Evolutionary conservation across 495 filamentous ascomycete genomes (phyloP), one percentile per base, ranked within the genome.

Genomic region (Aspergillus sclerotioniger): DNA sequence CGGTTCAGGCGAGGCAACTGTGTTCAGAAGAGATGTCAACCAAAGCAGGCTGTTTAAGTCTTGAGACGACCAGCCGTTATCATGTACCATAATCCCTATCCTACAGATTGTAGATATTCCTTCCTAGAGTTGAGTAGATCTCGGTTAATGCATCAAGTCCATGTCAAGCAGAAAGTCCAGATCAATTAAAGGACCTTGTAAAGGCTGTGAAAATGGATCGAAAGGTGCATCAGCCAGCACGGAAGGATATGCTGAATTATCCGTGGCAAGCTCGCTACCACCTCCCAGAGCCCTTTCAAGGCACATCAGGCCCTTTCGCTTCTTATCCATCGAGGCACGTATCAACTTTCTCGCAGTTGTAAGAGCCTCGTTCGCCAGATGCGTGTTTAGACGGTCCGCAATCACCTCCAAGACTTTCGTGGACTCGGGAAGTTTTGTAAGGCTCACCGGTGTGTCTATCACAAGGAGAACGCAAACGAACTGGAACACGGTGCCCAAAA

Each of bases 401-500:
- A 50, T 50, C 6, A 7, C 6, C 2, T 50, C 28, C 47, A 50
- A 15, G 31, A 6, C 9, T 25, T 32, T 31, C 47, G 31, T 16
- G 2, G 47, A 28, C 25, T 17, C n/a, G 6, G 47, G 47, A 5
- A 50, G 28, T 16, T n/a, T n/a, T 3, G 12, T 13, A 3, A 50
- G 47, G 16, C 47, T 50, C 0, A 15, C 47, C 13, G 47, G 47
- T 8, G 47, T 50, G 21, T 50, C 47, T 13, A 50, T 28, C 20
- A 28, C 47, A 32, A 50, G 47, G 28, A 50, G 13, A 9, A 50
- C 47, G 5, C 47, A 50, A 13, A 32, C 47, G 15, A 50, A 50
- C 13, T 50, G 47, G 9, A 50, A 50, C 25, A 32, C 47, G 16
- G 47, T 50, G 12, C 47, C 47, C 47, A 50, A 6, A 16, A 50